Evolutionary conservation across 1,139 yeast genomes (phyloP).

Genomic region (Candida frijolesensis): DNA sequence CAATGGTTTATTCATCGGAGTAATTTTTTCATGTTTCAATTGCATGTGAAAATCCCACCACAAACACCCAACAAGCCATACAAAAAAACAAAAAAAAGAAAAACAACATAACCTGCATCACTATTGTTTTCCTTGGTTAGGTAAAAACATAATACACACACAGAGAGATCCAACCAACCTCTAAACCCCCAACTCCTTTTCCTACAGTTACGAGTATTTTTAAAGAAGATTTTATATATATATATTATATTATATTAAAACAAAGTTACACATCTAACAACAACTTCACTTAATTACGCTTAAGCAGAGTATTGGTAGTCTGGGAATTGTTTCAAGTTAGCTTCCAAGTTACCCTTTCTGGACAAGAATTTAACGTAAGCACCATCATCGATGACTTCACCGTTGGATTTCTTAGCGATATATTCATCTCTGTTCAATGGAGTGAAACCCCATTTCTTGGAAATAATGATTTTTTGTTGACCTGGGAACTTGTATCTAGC

Average conservation of each 20-base stretch:
- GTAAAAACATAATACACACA: not conserved
- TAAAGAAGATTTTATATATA: not conserved
- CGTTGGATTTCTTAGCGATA: slow-evolving; percentile 89
- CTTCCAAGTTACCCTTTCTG: slow-evolving; percentile 92
- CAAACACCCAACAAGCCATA: not conserved
- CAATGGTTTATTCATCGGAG: not conserved
- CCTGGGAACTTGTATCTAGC: slow-evolving; percentile 99
- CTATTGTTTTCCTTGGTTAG: not conserved
- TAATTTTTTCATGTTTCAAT: not conserved
- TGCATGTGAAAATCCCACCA: not conserved
- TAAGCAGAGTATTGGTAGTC: slow-evolving; percentile 67
- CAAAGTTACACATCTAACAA: not conserved
- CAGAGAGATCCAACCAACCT: not conserved
- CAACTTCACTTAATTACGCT: slow-evolving; percentile 8
- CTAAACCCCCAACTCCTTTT: not conserved
- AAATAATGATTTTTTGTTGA: slow-evolving; percentile 98
- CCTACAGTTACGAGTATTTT: too few relatives aligned
- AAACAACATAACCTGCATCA: not conserved
- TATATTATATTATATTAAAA: not conserved
- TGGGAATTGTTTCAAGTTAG: slow-evolving; percentile 95
- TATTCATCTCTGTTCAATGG: slow-evolving; percentile 97
- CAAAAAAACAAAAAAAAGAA: not conserved
- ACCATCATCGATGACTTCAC: slow-evolving; percentile 99
- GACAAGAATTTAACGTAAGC: slow-evolving; percentile 98
- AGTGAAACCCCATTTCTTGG: slow-evolving; percentile 99